phyloP scores from a whole-genome alignment of 345 rosid genomes.

The Syzygium jambos region DNA sequence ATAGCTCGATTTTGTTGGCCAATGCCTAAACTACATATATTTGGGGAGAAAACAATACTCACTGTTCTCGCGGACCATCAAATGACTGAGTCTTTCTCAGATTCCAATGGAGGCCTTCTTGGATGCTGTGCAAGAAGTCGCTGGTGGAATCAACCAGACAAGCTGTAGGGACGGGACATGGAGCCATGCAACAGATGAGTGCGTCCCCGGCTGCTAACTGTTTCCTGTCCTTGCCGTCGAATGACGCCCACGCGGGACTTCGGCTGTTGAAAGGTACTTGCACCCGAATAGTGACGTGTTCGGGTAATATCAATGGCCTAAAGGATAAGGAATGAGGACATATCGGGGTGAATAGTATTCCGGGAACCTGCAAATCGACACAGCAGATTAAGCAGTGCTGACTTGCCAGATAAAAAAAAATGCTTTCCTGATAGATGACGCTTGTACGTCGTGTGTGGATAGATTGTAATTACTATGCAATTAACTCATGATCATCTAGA shows the following conservation, averaged over 20 bases:
- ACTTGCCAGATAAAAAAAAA: neutral
- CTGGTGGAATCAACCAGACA: slow-evolving; percentile 78
- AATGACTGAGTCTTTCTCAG: slow-evolving; percentile 72
- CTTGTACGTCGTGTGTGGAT: neutral
- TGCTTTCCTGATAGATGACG: neutral
- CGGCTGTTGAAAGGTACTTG: slow-evolving; percentile 92
- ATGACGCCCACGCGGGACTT: slow-evolving; percentile 90
- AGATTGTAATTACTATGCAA: neutral
- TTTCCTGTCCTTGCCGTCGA: slow-evolving; percentile 92
- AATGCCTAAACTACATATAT: neutral
- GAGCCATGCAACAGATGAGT: slow-evolving; percentile 94
- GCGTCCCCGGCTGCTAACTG: slow-evolving; percentile 82
- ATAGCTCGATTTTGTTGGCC: neutral
- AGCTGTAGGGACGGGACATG: slow-evolving; percentile 97
- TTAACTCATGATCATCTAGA: neutral
- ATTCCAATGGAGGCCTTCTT: slow-evolving; percentile 98
- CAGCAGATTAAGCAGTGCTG: neutral
- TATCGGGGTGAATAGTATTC: slow-evolving; percentile 91
- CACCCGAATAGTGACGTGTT: slow-evolving; percentile 81
- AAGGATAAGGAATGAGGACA: slow-evolving; percentile 97
- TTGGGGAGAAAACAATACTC: neutral
- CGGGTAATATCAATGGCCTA: slow-evolving; percentile 93
- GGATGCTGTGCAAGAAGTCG: slow-evolving; percentile 89
- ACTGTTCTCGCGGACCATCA: slow-evolving; percentile 55
- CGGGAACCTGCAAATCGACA: slow-evolving; percentile 63